Base-by-base conservation (phyloP, 345 rosid species). In the Salix suchowensis region DNA sequence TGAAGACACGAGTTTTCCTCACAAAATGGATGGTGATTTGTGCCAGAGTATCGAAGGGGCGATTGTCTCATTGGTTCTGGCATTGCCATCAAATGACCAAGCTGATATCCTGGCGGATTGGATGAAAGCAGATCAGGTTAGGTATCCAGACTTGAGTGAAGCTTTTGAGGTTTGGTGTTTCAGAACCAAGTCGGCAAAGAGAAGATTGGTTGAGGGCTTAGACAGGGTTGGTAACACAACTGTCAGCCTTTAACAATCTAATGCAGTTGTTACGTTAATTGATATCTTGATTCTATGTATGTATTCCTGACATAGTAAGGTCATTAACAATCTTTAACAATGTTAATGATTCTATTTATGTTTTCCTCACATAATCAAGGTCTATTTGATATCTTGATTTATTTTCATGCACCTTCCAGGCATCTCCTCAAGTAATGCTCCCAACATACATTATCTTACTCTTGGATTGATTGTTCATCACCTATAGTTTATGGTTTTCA, bases 81-180 rank as follows among this genome's bases (percentile, higher is more conserved):
- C 98, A 66, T 78, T 93, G 80, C 92, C 98, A 54, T 91, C 96
- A 0, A 89, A 90, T 9, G 97, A 93, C 76, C 98, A 95, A 83
- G 97, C 97, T 0, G 91, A 93, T 23, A 89, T 93, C 9, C 86
- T 95, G 37, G 88, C 93, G 26, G 99, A 89, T 68, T 96, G 99
- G 99, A 88, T 96, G 92, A 81, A 78, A 72, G 81, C 80, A 0
- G 91, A 89, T 71, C 88, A 88, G 76, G 86, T 83, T 40, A 88
- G 72, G 82, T 96, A 86, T 83, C 98, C 98, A 0, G 99, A 96
- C 83, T 79, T 96, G 82, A 93, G 91, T 30, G 98, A 96, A 84
- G 99, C 97, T 0, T 96, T 96, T 40, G 99, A 96, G 78, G 86
- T 96, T 75, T 93, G 99, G 98, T 91, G 97, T 78, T 93, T 89